Evolutionary conservation across 257 asterid species (phyloP), one percentile per base, ranked within the genome.

Genomic region (Scutellaria barbata): DNA sequence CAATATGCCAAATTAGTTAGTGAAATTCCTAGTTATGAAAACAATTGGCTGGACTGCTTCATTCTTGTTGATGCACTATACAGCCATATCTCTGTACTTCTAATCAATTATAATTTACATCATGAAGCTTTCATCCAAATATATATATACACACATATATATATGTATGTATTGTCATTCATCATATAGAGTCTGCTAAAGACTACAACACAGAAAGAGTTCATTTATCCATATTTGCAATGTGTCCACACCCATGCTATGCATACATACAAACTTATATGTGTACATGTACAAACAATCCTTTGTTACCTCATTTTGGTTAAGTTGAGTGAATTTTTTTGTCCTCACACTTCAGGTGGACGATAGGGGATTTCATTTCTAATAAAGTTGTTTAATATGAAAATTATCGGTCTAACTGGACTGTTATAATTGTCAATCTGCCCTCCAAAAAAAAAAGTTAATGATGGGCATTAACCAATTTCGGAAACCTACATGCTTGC

Each of bases 291-390:
- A 39, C 66, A 16, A 16, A 61, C 35, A 61, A 13, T 6, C 39
- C n/a, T 35, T 5, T 61, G 17, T 61, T 61, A 39, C 35, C 14
- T 37, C 39, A 6, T 14, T 18, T 48, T 33, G 35, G 43, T 30
- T 66, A 33, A 6, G 37, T 12, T 50, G 48, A 33, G 16, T 66
- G 48, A 66, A 8, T 47, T 14, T 4, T 40, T 48, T 5, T 16
- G 37, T 66, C 37, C 60, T 66, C 35, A 14, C 50, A 16, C 60
- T 66, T 66, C 60, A 66, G 60, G 50, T 39, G 25, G 63, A 56
- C 63, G 5, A 56, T 25, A 63, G 16, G 22, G 1, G 10, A 47
- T 47, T 48, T 7, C 30, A 52, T 65, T 65, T 65, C 57, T 47
- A 14, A 48, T 11, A 50, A 41, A 43, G 39, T 42, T 41, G 8